Evolutionary conservation across 2,329 filamentous ascomycete species (phyloP), one percentile per base, ranked within the genome.

Genomic region (Colletotrichum salicis): DNA sequence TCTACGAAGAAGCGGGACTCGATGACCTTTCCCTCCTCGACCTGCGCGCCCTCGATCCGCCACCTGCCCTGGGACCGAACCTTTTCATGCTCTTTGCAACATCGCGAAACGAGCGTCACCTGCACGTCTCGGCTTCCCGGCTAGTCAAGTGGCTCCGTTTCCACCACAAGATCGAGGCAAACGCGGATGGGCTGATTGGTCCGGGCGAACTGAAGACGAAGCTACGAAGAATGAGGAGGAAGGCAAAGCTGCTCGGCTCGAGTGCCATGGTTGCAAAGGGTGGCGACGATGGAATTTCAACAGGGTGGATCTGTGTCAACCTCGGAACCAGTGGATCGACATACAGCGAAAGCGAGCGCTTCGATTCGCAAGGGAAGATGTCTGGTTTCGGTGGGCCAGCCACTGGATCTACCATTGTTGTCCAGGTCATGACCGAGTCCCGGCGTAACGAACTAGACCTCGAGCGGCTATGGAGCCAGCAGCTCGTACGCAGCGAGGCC

Each of bases 251-350:
- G 72, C 84, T 97, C 75, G 94, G 93, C 15, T 93, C 89, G 71
- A 89, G 90, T 0, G 90, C 91, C n/a, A 86, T 88, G 58, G 85
- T 89, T 6, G 89, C 89, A 12, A 87, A 87, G 15, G 88, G 88
- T 59, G 84, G 88, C 1, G 95, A 97, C 76, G 94, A 98, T 78
- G 96, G 95, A 2, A 93, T 97, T 64, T 92, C 93, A 13, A 98
- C 96, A 1, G 95, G 95, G 11, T 99, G 96, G 96, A 93, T 99
- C 24, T 99, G 96, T 81, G 93, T 98, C 72, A 97, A 97, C 79
- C 88, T 96, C 11, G 94, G 94, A 5, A 89, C 89, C 19, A 87
- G 94, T 1, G 89, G 92, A 55, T 87, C 88, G 27, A 84, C 86
- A n/a, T 77, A 79, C 19, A 78, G 79, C 10, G 86, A 89, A 73